Base-by-base conservation (phyloP, 2,329 filamentous ascomycete species). In the Fusarium sp. region DNA sequence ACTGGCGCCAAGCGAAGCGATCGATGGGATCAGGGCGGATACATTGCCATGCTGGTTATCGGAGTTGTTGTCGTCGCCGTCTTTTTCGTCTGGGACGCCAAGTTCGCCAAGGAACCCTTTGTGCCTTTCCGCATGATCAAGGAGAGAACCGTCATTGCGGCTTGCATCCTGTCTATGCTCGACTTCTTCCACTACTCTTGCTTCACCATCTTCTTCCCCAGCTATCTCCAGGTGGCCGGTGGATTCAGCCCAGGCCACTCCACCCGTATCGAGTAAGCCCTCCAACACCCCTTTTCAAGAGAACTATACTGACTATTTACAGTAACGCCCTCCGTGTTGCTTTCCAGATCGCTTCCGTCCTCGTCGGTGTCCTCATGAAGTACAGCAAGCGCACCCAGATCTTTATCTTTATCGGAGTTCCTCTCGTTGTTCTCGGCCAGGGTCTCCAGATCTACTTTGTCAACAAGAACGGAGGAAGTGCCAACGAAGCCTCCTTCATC, bases 181-280 rank as follows among this genome's bases (percentile, higher is more conserved):
- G 83, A 85, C 52, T 82, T 81, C 23, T 81, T 82, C 34, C 78
- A 83, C 14, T 83, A 85, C 59, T 82, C 82, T 2, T 74, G 82
- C 34, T 85, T 84, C 64, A 81, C 82, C 1, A 76, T 83, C 2
- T 84, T 85, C 71, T 84, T 84, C 56, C 82, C 83, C 0, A 85
- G 83, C 50, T 85, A 83, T 48, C 80, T 85, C 0, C 82, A 84
- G 58, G 82, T 85, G 3, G 83, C 82, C 16, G 82, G 80, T 1
- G 77, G 79, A 7, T 84, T 82, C 23, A 79, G 77, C 4, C 77
- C 83, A 0, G 83, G 81, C 0, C 77, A 81, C 8, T 80, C 83
- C 0, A 84, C 82, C 6, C 82, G 83, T 14, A 84, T 82, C 9
- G 81, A 82, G 80, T 82, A 76, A 20, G 57, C 6, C 0, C 0